Base-by-base conservation (phyloP, 2,329 filamentous ascomycete species). In the Onygenales sp. region DNA sequence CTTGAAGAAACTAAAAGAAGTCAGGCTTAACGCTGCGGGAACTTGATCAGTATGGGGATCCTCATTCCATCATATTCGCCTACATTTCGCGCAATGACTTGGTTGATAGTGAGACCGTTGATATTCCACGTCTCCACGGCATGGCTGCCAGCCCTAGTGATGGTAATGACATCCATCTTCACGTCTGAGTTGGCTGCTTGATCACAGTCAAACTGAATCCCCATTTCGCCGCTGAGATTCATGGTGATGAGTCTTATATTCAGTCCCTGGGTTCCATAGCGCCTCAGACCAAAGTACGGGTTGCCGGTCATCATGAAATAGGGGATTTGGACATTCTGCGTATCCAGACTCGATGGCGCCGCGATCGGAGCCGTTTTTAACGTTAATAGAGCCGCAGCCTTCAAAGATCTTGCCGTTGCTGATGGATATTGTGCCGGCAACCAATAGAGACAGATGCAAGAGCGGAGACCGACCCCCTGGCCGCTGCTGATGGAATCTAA, bases 41-140 rank as follows among this genome's bases (percentile, higher is more conserved):
- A 27, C 21, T 27, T 27, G 21, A 27, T 27, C 21, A 27, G 21
- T 27, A 27, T 27, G 21, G 21, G 21, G 1, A 3, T 27, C 4
- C 21, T 27, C 21, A 27, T 27, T 27, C 21, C 21, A 4, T 27
- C 21, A 27, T 27, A 79, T 63, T 82, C 78, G 43, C 77, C 78
- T 2, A 79, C 74, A 55, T 82, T 67, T 7, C 68, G 67, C 1
- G 78, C 79, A 36, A 81, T 75, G 42, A 82, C 79, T 14, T 69
- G 65, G 58, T 72, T 71, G 59, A 82, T 77, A 1, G 63, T 69
- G 2, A 82, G 70, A 9, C 76, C 74, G 57, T 81, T 74, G 42
- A 82, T 81, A 63, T 82, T 82, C 77, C 78, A 82, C 0, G 76
- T 78, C 65, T 82, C 79, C 36, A 82, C 77, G 2, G 77, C 78